phyloP scores from a whole-genome alignment of 2,329 filamentous ascomycete species.

The Parafenestella ontariensis region DNA sequence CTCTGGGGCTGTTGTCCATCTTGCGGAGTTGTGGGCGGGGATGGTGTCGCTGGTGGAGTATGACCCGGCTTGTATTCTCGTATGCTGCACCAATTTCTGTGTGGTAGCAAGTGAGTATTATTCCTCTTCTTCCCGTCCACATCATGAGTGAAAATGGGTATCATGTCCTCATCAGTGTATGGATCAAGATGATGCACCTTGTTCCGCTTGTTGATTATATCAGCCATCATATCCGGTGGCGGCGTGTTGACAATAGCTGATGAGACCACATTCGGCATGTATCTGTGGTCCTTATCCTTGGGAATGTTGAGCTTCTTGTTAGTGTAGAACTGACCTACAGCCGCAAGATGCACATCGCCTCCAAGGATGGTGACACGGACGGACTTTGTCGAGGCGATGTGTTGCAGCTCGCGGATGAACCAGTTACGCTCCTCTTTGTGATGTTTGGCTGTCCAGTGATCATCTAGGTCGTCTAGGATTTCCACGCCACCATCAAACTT shows the following conservation, averaged over 20 bases:
- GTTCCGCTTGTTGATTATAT: constrained; percentile 92
- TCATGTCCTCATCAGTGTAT: constrained; percentile 93
- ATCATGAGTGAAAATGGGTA: constrained; percentile 87
- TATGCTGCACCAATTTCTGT: constrained; percentile 96
- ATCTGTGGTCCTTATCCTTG: constrained; percentile 91
- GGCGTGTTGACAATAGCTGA: constrained; percentile 95
- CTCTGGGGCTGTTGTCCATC: constrained; percentile 33
- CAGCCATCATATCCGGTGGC: constrained; percentile 84
- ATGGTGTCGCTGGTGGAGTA: constrained; percentile 73
- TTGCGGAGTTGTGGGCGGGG: constrained; percentile 37
- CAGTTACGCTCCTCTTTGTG: constrained; percentile 90
- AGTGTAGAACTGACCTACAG: constrained; percentile 93
- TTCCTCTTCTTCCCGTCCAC: constrained; percentile 89
- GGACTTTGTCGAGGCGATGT: constrained; percentile 90
- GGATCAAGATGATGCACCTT: constrained; percentile 70
- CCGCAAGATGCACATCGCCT: constrained; percentile 92
- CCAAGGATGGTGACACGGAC: constrained; percentile 90
- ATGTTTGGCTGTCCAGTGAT: constrained; percentile 96
- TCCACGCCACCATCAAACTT: constrained; percentile 92
- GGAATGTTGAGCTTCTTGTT: constrained; percentile 75
- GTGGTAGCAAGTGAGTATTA: constrained; percentile 86
- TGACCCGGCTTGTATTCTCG: constrained; percentile 78
- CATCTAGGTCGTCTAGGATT: constrained; percentile 88
- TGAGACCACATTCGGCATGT: constrained; percentile 95
- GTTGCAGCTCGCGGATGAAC: constrained; percentile 89